Evolutionary conservation across 1,139 yeast species (phyloP).

Genomic region (Scheffersomyces segobiensis): DNA sequence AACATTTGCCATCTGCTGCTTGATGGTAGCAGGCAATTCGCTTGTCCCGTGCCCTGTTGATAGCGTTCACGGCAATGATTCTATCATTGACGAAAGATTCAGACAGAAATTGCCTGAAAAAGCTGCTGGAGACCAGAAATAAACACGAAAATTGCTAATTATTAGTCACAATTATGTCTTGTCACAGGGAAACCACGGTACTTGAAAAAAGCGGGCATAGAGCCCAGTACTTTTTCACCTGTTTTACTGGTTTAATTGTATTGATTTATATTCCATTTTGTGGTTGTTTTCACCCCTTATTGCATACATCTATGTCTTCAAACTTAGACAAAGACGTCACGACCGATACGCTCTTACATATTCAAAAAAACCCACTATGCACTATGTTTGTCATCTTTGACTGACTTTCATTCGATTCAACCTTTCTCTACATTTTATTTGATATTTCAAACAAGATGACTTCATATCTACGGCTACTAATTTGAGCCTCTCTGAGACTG

Average conservation of each 20-base stretch:
- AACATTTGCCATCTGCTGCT: conserved; percentile 71
- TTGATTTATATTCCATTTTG: no score
- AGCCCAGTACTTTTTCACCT: not conserved
- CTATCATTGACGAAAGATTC: conserved; percentile 33
- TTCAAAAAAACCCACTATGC: not conserved
- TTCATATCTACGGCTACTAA: not conserved
- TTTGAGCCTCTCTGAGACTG: not conserved
- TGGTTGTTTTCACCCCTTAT: not conserved
- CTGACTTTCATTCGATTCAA: not conserved
- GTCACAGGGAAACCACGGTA: not conserved
- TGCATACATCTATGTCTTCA: not conserved
- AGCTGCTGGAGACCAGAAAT: not conserved
- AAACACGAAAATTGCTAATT: not conserved
- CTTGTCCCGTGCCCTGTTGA: conserved; percentile 78
- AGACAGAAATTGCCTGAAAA: conserved; percentile 5
- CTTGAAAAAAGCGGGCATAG: not conserved
- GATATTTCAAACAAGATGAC: not conserved
- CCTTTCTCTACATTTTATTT: not conserved
- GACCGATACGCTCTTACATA: not conserved
- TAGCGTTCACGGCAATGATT: conserved; percentile 43
- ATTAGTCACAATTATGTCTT: not conserved
- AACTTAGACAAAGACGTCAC: not conserved
- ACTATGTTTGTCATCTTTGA: not conserved
- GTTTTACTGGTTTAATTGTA: not conserved
- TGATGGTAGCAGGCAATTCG: conserved; percentile 70